A percentile compares a stretch with the other conserved stretches of the same genome.
Conservation (phyloP, 208 protist genomes). For the Leishmania aethiopica region DNA sequence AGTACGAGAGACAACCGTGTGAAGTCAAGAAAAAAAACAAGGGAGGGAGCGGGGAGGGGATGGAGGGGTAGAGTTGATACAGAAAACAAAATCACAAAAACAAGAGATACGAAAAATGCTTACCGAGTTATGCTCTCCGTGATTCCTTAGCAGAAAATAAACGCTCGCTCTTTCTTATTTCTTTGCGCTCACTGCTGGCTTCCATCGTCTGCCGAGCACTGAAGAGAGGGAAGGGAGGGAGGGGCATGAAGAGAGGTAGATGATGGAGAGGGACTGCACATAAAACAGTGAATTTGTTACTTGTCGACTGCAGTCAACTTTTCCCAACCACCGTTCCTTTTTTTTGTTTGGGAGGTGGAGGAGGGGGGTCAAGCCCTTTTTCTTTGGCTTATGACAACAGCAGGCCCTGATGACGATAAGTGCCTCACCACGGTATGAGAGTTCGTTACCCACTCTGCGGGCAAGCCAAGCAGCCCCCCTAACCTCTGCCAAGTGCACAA, state of each 20-base stretch:
- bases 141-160: neutral
- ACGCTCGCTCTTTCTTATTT: neutral
- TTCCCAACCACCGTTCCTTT: neutral
- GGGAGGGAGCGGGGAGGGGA: neutral
- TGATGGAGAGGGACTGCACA: neutral
- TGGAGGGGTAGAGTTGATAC: neutral
- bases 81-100: neutral
- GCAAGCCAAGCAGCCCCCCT: neutral
- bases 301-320: neutral
- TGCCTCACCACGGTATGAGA: neutral
- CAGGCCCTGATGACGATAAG: neutral
- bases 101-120: neutral
- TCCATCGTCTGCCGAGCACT: neutral
- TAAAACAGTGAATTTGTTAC: neutral
- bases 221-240: conserved; percentile 1
- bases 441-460: neutral
- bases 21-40: neutral
- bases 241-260: neutral
- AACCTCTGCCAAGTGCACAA: neutral
- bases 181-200: neutral
- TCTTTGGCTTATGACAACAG: neutral
- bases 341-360: neutral
- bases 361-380: neutral
- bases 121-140: neutral
- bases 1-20: neutral